A percentile compares a stretch with the other conserved stretches of the same genome.
Conservation (phyloP, 1,284 basidiomycete genomes). For the Ustilago lituana region DNA sequence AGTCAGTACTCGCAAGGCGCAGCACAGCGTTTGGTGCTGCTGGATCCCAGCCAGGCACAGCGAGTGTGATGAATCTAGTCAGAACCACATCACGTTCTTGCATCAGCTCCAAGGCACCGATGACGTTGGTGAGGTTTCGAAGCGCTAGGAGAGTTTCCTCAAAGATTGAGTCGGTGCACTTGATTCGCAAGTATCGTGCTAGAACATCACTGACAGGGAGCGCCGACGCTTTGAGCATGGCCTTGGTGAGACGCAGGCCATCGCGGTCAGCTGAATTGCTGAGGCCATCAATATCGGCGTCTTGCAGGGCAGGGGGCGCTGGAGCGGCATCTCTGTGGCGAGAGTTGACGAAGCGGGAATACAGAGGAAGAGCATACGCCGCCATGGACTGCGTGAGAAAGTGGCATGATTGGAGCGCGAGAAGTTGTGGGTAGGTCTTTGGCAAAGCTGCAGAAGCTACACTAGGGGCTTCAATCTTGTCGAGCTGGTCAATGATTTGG, state of each 20-base stretch:
- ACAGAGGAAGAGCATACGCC: constrained; percentile 76
- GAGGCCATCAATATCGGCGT: constrained; percentile 64
- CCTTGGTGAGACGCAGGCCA: constrained; percentile 74
- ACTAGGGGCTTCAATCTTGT: constrained; percentile 84
- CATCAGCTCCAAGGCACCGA: constrained; percentile 83
- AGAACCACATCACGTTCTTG: constrained; percentile 94
- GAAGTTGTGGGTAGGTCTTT: constrained; percentile 83
- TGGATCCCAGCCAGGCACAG: constrained; percentile 71
- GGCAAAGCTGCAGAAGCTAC: constrained; percentile 76
- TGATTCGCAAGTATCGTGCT: constrained; percentile 87
- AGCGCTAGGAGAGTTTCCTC: constrained; percentile 82
- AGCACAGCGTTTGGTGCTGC: constrained; percentile 13
- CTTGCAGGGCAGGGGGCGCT: constrained; percentile 71
- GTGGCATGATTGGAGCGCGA: constrained; percentile 86
- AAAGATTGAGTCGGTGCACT: constrained; percentile 86
- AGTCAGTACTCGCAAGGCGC: constrained; percentile 5
- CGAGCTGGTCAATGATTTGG: constrained; percentile 65
- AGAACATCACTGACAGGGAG: constrained; percentile 87
- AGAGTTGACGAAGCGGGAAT: constrained; percentile 71
- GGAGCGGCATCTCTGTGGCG: constrained; percentile 26
- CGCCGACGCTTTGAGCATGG: constrained; percentile 86
- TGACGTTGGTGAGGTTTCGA: constrained; percentile 84
- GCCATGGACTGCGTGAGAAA: constrained; percentile 89
- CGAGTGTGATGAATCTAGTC: constrained; percentile 83
- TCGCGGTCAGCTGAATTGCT: constrained; percentile 16